phyloP scores from a whole-genome alignment of 805 yeast species.

The Zygoascus bituminiphila region DNA sequence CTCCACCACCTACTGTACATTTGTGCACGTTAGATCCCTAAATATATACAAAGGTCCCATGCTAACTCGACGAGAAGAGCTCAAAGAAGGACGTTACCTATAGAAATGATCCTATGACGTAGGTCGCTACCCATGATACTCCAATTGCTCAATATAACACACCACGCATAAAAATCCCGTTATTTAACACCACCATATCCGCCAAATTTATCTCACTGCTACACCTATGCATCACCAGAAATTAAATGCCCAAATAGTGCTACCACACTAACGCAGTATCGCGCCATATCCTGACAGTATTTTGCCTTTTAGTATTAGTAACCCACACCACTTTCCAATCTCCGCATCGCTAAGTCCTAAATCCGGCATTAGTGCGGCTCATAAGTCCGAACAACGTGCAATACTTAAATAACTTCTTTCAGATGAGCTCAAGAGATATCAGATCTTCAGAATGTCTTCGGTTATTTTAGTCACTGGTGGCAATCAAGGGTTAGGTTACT shows the following conservation, averaged over 20 bases:
- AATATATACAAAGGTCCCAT: too few relatives aligned
- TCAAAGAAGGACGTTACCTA: too few relatives aligned
- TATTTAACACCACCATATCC: not conserved
- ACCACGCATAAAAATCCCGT: not conserved
- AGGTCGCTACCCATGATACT: not conserved
- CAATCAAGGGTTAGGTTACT: conserved; percentile 1
- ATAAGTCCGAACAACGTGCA: not conserved
- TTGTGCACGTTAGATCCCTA: too few relatives aligned
- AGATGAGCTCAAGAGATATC: too few relatives aligned
- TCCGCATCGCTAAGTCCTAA: too few relatives aligned
- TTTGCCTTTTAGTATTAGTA: too few relatives aligned
- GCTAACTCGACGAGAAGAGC: too few relatives aligned
- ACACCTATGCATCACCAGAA: too few relatives aligned
- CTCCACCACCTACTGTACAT: too few relatives aligned
- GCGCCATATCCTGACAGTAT: not conserved
- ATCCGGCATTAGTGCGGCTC: too few relatives aligned
- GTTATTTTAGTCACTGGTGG: not conserved
- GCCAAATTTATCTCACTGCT: not conserved
- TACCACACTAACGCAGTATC: not conserved
- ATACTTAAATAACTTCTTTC: not conserved
- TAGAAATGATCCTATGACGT: not conserved
- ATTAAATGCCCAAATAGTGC: not conserved
- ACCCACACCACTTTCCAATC: too few relatives aligned
- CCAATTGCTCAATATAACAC: not conserved
- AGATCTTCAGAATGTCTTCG: not conserved